Conservation (phyloP, 306 rosid genomes). For the Rosa chinensis region DNA sequence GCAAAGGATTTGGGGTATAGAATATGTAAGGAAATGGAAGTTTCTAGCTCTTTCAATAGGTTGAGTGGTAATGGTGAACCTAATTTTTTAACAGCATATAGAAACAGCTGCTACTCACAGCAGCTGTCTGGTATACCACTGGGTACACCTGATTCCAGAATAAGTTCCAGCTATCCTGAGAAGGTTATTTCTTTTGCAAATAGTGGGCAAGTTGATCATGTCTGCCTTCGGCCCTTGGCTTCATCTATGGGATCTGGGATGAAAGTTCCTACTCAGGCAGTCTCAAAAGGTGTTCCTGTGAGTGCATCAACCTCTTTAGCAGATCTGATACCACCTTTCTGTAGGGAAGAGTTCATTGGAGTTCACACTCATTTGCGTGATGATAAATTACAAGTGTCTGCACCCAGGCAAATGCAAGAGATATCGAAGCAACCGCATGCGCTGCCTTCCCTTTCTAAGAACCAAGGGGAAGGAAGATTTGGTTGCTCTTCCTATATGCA, state of each 20-base stretch:
- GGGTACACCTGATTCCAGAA: conserved; percentile 26
- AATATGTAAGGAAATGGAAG: conserved; percentile 27
- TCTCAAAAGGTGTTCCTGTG: conserved; percentile 39
- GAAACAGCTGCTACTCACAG: conserved; percentile 29
- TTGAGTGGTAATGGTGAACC: conserved; percentile 28
- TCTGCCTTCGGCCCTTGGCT: conserved; percentile 21
- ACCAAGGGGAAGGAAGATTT: conserved; percentile 37
- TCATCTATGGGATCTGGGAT: conserved; percentile 27
- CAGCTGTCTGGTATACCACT: conserved; percentile 28
- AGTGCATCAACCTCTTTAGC: conserved; percentile 34
- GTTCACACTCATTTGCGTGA: conserved; percentile 36
- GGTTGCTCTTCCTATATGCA: conserved; percentile 29
- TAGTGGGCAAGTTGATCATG: conserved; percentile 29
- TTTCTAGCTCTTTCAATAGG: conserved; percentile 27
- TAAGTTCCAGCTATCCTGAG: conserved; percentile 18
- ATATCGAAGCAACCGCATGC: conserved; percentile 44
- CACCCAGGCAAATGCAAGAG: conserved; percentile 45
- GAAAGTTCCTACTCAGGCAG: conserved; percentile 29
- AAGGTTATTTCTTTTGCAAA: conserved; percentile 35
- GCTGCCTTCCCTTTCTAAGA: conserved; percentile 30
- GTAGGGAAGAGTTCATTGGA: conserved; percentile 32
- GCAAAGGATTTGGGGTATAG: conserved; percentile 35
- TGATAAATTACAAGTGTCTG: conserved; percentile 51
- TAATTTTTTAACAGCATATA: conserved; percentile 24
- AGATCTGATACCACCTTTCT: conserved; percentile 32